These are phyloP conservation scores for Citrullus colocynthis DNA, from an alignment of 306 rosid genomes.

Conservation along the genomic window DNA sequence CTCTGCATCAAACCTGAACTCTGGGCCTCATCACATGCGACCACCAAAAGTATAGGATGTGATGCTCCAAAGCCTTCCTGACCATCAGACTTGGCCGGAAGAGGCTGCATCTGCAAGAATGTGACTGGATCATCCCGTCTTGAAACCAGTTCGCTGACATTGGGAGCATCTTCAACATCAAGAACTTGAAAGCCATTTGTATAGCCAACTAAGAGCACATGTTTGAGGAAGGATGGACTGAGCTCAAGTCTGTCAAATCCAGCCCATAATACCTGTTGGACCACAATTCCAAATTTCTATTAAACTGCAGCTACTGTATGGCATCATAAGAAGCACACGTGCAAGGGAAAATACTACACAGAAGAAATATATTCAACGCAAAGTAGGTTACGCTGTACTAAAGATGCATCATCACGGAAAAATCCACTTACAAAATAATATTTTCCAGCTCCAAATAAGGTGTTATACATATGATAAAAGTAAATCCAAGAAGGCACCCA, in stretches of 20 bases:
- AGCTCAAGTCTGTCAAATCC: conserved; percentile 73
- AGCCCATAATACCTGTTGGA: conserved; percentile 81
- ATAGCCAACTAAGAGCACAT: conserved; percentile 75
- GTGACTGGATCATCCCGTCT: conserved; percentile 91
- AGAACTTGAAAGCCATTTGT: conserved; percentile 94
- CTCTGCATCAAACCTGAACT: conserved; percentile 56
- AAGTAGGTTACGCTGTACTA: neutral
- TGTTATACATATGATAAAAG: neutral
- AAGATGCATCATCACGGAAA: neutral
- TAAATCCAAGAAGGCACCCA: neutral
- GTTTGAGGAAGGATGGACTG: conserved; percentile 42
- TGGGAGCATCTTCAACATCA: conserved; percentile 75
- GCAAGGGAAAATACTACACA: neutral
- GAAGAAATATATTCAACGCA: neutral
- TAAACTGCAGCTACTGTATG: neutral
- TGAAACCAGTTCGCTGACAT: conserved; percentile 66
- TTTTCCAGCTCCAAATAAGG: neutral
- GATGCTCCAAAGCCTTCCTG: conserved; percentile 67
- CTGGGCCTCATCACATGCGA: conserved; percentile 74
- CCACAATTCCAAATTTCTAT: neutral
- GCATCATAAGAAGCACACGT: neutral
- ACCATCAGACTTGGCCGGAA: conserved; percentile 43
- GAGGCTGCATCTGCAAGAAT: conserved; percentile 84
- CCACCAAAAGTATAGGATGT: conserved; percentile 89
- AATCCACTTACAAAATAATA: neutral